Evolutionary conservation across 208 protist species (phyloP), one percentile per base, ranked within the genome.

Genomic region (Phytomonas francai): DNA sequence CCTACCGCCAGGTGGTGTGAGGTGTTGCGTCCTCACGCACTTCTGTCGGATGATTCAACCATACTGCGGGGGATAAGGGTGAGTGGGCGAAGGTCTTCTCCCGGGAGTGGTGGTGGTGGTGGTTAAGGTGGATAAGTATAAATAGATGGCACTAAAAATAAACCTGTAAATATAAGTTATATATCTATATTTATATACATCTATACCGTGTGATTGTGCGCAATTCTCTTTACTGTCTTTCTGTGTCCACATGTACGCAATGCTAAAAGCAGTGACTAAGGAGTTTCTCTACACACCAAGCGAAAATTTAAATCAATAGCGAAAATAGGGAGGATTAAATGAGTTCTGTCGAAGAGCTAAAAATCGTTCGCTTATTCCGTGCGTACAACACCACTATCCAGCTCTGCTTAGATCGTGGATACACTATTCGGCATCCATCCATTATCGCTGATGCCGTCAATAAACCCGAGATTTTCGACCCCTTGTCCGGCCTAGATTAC

Each of bases 1-100:
- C 98, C 14, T 99, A 99, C 80, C 84, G 98, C 30, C 85, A 98
- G 67, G 97, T 99, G 27, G 78, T 97, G 22, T 98, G 81, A 81
- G 25, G 19, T 28, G 51, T 67, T 59, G 12, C 3, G 12, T 59
- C 11, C 31, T 62, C 22, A 30, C 9, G 12, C 57, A 25, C 27
- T 62, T 68, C 59, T 19, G 28, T 61, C 30, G 49, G 60, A 42
- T 62, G 27, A 64, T 34, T 45, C 39, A 71, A 31, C 5, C 45
- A 62, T 34, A 61, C 32, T 45, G 4, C 33, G 60, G 12, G 32
- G 25, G 59, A 32, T 25, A 27, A 27, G 8, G 64, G 34, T 59
- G 34, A 39, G 9, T 39, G 9, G 9, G 9, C 3, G 6, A 39
- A 39, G 9, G 34, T 39, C 9, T 39, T 39, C 34, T 39, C 9